phyloP scores from a whole-genome alignment of 2,329 filamentous ascomycete species.

The Trichoderma atrobrunneum region DNA sequence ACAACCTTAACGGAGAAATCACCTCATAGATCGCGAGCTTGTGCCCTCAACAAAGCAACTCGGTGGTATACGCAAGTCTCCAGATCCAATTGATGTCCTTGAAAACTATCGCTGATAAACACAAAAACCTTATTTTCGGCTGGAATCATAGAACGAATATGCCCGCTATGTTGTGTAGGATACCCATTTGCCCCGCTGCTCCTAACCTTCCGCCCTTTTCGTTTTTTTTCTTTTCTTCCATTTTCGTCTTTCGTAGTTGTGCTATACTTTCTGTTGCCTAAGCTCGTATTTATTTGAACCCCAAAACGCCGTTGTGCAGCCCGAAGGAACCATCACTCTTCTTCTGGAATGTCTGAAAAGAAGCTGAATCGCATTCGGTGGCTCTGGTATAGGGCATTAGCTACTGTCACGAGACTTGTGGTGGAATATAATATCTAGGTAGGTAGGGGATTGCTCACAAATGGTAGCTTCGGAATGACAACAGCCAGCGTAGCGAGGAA shows the following conservation, averaged over 20 bases:
- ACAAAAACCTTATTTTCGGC: slow-evolving; percentile 26
- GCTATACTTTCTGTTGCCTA: slow-evolving; percentile 16
- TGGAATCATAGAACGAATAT: slow-evolving; percentile 33
- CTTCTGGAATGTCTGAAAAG: slow-evolving; percentile 67
- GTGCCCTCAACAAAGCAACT: background rate
- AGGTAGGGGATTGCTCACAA: slow-evolving; percentile 58
- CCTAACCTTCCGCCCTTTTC: slow-evolving; percentile 17
- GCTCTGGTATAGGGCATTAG: slow-evolving; percentile 53
- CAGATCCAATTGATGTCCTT: slow-evolving; percentile 21
- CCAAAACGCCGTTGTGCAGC: slow-evolving; percentile 19
- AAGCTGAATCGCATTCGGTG: slow-evolving; percentile 75
- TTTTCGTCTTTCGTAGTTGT: slow-evolving; percentile 12
- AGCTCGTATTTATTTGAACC: slow-evolving; percentile 15
- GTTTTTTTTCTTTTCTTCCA: background rate
- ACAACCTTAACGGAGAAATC: background rate
- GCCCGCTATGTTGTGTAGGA: slow-evolving; percentile 35
- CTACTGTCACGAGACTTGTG: background rate
- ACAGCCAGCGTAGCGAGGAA: slow-evolving; percentile 88
- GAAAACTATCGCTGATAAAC: slow-evolving; percentile 30
- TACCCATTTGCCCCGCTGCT: slow-evolving; percentile 17
- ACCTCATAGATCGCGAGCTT: background rate
- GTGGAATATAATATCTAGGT: background rate
- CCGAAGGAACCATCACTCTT: slow-evolving; percentile 31
- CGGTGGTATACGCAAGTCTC: slow-evolving; percentile 1
- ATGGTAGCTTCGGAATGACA: slow-evolving; percentile 93